These are phyloP conservation scores for Pseudevernia furfuracea DNA, from an alignment of 495 filamentous ascomycete species.

Conservation along the genomic window DNA sequence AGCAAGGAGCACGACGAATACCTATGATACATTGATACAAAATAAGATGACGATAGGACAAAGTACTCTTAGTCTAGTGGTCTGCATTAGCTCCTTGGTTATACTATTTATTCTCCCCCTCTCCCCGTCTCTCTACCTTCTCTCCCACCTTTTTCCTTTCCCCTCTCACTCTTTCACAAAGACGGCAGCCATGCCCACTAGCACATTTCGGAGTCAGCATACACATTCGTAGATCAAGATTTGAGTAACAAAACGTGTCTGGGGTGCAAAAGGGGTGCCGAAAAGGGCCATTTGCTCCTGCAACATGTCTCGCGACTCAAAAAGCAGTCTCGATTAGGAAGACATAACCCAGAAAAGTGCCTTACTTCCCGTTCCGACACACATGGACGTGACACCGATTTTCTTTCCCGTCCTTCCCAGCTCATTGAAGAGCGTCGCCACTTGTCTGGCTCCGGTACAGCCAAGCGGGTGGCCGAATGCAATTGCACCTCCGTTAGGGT, in stretches of 20 bases:
- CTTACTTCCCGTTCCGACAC: conserved; percentile 84
- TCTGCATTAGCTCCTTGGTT: background rate
- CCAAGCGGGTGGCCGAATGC: conserved; percentile 91
- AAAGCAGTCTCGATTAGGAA: too few species aligned
- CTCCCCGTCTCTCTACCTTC: too few species aligned
- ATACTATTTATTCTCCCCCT: too few species aligned
- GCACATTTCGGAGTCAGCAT: too few species aligned
- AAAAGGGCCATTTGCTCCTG: too few species aligned
- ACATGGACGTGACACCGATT: conserved; percentile 93
- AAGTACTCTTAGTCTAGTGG: background rate
- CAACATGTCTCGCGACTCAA: too few species aligned
- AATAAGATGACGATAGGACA: background rate
- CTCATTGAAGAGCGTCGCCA: conserved; percentile 85
- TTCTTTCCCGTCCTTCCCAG: conserved; percentile 70
- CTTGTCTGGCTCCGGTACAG: conserved; percentile 88
- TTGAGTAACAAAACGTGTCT: too few species aligned
- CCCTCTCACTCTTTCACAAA: conserved; percentile 73
- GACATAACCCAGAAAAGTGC: too few species aligned
- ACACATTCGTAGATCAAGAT: too few species aligned
- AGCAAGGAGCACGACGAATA: too few species aligned
- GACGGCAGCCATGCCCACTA: conserved; percentile 94
- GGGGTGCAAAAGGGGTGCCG: too few species aligned
- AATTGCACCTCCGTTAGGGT: conserved; percentile 96
- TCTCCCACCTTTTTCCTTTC: background rate
- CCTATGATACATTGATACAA: too few species aligned